Base-by-base conservation (phyloP, 202 grass and related monocot species). In the Bolboschoenoplectus hybrid region DNA sequence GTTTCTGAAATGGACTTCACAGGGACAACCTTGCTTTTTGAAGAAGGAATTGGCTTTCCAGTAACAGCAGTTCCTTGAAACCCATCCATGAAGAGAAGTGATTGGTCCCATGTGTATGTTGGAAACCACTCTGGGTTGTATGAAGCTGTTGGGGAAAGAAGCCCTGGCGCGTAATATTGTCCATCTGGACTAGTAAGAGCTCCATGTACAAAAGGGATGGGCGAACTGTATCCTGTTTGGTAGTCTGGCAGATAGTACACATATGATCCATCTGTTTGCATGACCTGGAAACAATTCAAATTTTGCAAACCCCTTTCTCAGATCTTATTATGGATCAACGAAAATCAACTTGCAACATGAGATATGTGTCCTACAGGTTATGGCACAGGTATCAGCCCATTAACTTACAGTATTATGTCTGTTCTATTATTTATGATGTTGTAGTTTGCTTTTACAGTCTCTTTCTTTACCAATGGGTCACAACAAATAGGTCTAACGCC, bases 211-310 rank as follows among this genome's bases (percentile, higher is more conserved):
- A 89, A 82, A 0, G 88, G 82, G 85, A 57, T 83, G 57, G 89
- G 91, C 69, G 82, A 84, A 81, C 45, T 62, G 80, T 91, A 94
- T 83, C 89, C 95, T 86, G 89, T 83, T 93, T 97, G 86, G 84
- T 89, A 90, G 11, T 91, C 91, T 34, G 89, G 89, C 41, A 93
- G 5, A 78, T 91, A 88, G 71, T 93, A 94, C 52, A 90, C 60
- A 86, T 92, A 89, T 52, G 92, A 91, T 17, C 92, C 92, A 83
- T 97, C 95, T 91, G 82, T 84, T 87, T 93, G 95, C 89, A 90
- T 85, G 8, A 88, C 85, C 95, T 97, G 89, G 92, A 88, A 92
- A 7, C 45, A 75, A 85, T 71, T 45, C 69, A 62, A 85, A 67
- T 69, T 83, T 83, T 89, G 45, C 65, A 56, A 55, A 69, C 51